Evolutionary conservation across 345 rosid genomes (phyloP).

Genomic region (Geranium brycei): DNA sequence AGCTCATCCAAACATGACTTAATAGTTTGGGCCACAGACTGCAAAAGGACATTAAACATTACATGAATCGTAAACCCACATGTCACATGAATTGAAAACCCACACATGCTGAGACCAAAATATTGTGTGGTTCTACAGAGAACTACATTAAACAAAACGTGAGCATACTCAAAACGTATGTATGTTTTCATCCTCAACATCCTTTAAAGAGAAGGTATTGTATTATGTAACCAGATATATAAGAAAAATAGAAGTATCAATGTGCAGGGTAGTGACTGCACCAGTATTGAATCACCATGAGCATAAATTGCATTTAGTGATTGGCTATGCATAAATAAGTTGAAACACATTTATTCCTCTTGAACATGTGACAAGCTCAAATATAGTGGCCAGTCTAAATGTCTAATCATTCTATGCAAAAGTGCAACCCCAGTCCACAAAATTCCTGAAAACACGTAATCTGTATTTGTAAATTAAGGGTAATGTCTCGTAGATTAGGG

Average conservation of each 20-base stretch:
- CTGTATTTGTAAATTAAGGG: not conserved
- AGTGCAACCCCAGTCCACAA: not conserved
- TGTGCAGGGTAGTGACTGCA: not conserved
- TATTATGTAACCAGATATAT: too few species aligned
- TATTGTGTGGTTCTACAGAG: not conserved
- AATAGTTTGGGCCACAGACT: slow-evolving; percentile 93
- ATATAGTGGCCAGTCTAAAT: not conserved
- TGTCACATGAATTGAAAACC: not conserved
- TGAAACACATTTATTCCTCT: not conserved
- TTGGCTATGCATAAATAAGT: not conserved
- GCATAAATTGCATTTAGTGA: not conserved
- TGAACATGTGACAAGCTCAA: not conserved
- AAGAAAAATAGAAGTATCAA: not conserved
- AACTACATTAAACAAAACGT: not conserved
- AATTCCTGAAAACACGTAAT: not conserved
- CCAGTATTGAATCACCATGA: not conserved
- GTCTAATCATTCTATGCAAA: not conserved
- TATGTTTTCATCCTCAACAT: not conserved
- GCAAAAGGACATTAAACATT: slow-evolving; percentile 6
- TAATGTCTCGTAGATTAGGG: not conserved
- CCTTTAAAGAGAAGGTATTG: not conserved
- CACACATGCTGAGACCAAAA: not conserved
- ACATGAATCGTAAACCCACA: not conserved
- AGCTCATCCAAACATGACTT: slow-evolving; percentile 88
- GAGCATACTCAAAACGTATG: not conserved